Conservation (phyloP, 2,329 filamentous ascomycete genomes). For the Nemania sp. region DNA sequence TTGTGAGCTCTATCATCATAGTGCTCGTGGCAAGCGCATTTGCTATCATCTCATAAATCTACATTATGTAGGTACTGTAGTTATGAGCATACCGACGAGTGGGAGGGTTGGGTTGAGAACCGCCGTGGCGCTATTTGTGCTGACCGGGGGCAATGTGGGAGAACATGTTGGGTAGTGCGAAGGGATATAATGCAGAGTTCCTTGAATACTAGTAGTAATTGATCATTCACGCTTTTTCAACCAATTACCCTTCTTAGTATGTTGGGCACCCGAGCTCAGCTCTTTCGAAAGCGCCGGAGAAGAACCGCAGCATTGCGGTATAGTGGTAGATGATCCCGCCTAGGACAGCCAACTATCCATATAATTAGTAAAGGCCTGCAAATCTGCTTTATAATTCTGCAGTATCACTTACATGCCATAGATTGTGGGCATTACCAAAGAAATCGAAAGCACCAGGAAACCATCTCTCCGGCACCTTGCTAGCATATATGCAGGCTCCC, state of each 20-base stretch:
- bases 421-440: slow-evolving; percentile 91
- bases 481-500: slow-evolving; percentile 87
- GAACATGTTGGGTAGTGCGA: background rate
- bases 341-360: slow-evolving; percentile 92
- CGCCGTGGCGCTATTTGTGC: background rate
- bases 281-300: slow-evolving; percentile 74
- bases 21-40: slow-evolving; percentile 24
- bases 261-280: slow-evolving; percentile 64
- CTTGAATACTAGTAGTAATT: slow-evolving; percentile 8
- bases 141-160: background rate
- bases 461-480: slow-evolving; percentile 91
- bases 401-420: slow-evolving; percentile 81
- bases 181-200: background rate
- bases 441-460: slow-evolving; percentile 94
- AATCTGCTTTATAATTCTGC: slow-evolving; percentile 81
- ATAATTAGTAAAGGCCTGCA: slow-evolving; percentile 84
- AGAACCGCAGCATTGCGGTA: slow-evolving; percentile 93
- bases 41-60: slow-evolving; percentile 20
- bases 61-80: background rate
- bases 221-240: background rate
- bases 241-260: slow-evolving; percentile 45
- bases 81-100: background rate
- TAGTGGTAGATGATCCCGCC: slow-evolving; percentile 98
- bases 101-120: background rate
- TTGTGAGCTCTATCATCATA: slow-evolving; percentile 15